Percentiles rank a stretch among this genome's conserved stretches.
Conservation (phyloP, 768 basidiomycete species). For the Kwoniella shandongensis region DNA sequence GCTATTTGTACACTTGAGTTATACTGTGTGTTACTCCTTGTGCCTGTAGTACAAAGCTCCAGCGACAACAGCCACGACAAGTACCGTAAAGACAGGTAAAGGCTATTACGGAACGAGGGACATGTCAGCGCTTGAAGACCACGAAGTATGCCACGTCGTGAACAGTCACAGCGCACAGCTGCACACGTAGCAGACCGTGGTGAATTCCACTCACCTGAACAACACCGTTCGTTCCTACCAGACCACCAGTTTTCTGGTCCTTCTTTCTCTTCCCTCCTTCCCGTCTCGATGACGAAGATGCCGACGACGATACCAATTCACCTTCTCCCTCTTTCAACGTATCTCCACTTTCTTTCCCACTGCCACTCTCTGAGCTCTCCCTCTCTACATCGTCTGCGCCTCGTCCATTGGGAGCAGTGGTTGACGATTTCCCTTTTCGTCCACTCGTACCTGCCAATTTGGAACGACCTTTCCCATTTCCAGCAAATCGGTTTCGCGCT, state of each 20-base stretch:
- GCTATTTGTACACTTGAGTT: background rate
- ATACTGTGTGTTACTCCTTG: conserved; percentile 12
- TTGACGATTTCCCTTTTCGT: too few species aligned
- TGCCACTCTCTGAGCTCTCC: conserved; percentile 8
- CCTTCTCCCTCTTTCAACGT: conserved; percentile 34
- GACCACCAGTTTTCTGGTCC: background rate
- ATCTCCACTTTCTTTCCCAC: conserved; percentile 34
- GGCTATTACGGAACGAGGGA: too few species aligned
- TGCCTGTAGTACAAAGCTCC: conserved; percentile 39
- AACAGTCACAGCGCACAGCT: background rate
- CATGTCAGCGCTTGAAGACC: too few species aligned
- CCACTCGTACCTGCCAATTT: too few species aligned
- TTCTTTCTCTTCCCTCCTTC: conserved; percentile 11
- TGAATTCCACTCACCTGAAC: conserved; percentile 19
- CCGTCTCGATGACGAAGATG: too few species aligned
- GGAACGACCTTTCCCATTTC: too few species aligned
- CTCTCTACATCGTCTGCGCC: background rate
- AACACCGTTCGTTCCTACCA: too few species aligned
- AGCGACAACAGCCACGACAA: conserved; percentile 39
- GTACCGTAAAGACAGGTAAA: conserved; percentile 37
- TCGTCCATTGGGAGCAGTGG: background rate
- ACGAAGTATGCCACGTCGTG: background rate
- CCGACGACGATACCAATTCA: too few species aligned
- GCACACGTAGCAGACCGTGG: background rate
- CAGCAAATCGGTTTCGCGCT: background rate